Percentiles rank a stretch among this genome's conserved stretches.
Conservation (phyloP, 2,329 filamentous ascomycete genomes). For the Bipolaris gigantea region DNA sequence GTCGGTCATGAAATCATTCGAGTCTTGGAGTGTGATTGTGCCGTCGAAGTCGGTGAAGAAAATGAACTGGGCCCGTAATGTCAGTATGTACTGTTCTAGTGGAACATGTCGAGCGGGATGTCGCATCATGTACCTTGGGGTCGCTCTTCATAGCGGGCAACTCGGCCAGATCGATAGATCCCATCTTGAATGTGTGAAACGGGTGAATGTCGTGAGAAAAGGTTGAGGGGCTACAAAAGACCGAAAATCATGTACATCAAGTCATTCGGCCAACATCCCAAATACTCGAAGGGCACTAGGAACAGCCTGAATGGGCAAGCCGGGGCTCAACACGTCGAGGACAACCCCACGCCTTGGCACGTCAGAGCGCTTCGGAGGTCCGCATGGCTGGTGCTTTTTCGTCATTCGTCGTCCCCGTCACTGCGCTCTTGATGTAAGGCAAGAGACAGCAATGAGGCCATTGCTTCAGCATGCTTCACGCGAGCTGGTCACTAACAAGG, state of each 20-base stretch:
- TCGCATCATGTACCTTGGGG: slow-evolving; percentile 54
- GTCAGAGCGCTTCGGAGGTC: slow-evolving; percentile 17
- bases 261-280: background rate
- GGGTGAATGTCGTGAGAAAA: background rate
- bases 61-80: slow-evolving; percentile 63
- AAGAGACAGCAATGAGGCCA: slow-evolving; percentile 42
- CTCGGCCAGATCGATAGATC: slow-evolving; percentile 39
- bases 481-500: slow-evolving; percentile 26
- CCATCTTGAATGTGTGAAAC: slow-evolving; percentile 30
- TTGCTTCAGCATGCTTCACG: slow-evolving; percentile 48
- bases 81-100: slow-evolving; percentile 17
- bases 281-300: slow-evolving; percentile 18
- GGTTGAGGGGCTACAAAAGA: background rate
- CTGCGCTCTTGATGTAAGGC: slow-evolving; percentile 29
- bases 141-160: slow-evolving; percentile 56
- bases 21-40: slow-evolving; percentile 79
- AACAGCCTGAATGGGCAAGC: slow-evolving; percentile 25
- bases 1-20: slow-evolving; percentile 78
- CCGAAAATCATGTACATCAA: background rate
- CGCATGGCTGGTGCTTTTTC: slow-evolving; percentile 15
- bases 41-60: slow-evolving; percentile 99
- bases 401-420: slow-evolving; percentile 16
- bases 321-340: slow-evolving; percentile 4
- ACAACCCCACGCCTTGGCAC: slow-evolving; percentile 30
- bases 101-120: background rate